Percentiles rank a stretch among this genome's conserved stretches.
Conservation (phyloP, 345 rosid genomes). For the Sonneratia alba region DNA sequence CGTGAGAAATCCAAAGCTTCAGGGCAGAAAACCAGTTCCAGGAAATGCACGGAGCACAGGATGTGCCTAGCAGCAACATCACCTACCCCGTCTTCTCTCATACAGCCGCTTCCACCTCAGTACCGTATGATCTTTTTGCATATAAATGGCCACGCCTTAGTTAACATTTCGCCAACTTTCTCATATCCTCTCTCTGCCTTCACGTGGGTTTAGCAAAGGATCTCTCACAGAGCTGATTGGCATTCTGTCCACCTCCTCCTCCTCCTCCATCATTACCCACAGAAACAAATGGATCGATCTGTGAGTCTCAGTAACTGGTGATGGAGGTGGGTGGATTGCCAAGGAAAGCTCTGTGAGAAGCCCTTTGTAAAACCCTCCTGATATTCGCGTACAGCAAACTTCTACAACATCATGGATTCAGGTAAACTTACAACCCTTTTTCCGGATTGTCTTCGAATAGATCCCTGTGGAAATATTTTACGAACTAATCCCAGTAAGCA, state of each 20-base stretch:
- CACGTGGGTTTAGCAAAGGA: slow-evolving; percentile 91
- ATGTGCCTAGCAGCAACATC: not conserved
- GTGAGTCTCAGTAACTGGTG: not conserved
- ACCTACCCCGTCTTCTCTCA: not conserved
- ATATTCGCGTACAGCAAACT: not conserved
- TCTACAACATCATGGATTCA: too few relatives aligned
- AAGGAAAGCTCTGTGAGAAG: slow-evolving; percentile 67
- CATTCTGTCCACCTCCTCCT: slow-evolving; percentile 99
- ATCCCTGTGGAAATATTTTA: too few relatives aligned
- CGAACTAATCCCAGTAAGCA: too few relatives aligned
- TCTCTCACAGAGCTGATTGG: slow-evolving; percentile 85
- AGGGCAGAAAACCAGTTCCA: not conserved
- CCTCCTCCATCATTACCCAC: not conserved
- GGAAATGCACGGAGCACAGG: not conserved
- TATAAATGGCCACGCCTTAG: not conserved
- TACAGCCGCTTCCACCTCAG: not conserved
- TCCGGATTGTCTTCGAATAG: not conserved
- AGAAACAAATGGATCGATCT: too few relatives aligned
- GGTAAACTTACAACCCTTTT: not conserved
- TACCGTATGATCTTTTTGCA: not conserved
- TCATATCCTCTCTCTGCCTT: slow-evolving; percentile 12
- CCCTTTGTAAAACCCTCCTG: slow-evolving; percentile 57
- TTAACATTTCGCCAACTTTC: not conserved
- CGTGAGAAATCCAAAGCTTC: not conserved
- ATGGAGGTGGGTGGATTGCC: slow-evolving; percentile 93